Evolutionary conservation across 2,329 filamentous ascomycete species (phyloP).

Genomic region (Exserohilum rostratum): DNA sequence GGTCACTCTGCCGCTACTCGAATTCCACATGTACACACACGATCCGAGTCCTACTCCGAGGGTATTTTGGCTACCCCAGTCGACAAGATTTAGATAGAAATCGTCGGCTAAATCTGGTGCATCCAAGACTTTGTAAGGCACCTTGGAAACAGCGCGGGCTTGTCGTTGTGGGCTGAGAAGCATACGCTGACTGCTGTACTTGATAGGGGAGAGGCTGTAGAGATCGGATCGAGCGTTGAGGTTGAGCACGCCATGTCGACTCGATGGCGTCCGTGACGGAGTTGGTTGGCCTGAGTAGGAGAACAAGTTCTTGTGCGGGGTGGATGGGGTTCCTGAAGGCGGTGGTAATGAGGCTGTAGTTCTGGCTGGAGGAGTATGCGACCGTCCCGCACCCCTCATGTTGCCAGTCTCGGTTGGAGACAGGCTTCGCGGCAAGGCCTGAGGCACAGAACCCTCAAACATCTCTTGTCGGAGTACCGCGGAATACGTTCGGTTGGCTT

Average conservation of each 20-base stretch:
- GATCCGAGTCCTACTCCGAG: constrained; percentile 90
- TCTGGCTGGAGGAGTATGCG: constrained; percentile 80
- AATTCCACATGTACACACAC: constrained; percentile 99
- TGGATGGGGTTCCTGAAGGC: constrained; percentile 82
- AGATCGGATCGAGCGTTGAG: constrained; percentile 89
- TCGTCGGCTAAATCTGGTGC: constrained; percentile 95
- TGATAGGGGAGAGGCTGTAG: constrained; percentile 93
- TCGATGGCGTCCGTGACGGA: constrained; percentile 86
- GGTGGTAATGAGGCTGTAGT: constrained; percentile 68
- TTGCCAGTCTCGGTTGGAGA: constrained; percentile 58
- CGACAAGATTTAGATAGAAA: constrained; percentile 96
- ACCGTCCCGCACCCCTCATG: constrained; percentile 70
- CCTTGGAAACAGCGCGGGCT: constrained; percentile 89
- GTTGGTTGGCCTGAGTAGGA: constrained; percentile 87
- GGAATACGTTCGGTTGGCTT: constrained; percentile 93
- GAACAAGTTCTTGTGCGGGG: constrained; percentile 96
- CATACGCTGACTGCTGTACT: constrained; percentile 91
- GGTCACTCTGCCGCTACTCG: constrained; percentile 85
- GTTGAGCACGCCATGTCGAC: constrained; percentile 78
- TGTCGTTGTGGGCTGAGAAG: constrained; percentile 88
- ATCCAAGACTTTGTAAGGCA: constrained; percentile 96
- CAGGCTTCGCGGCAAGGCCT: constrained; percentile 69
- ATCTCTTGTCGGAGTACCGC: constrained; percentile 86
- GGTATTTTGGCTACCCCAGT: constrained; percentile 96
- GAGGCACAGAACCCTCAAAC: constrained; percentile 88